Base-by-base conservation (phyloP, 371 early-diverging fungal genomes). In the Mucor mucedo region DNA sequence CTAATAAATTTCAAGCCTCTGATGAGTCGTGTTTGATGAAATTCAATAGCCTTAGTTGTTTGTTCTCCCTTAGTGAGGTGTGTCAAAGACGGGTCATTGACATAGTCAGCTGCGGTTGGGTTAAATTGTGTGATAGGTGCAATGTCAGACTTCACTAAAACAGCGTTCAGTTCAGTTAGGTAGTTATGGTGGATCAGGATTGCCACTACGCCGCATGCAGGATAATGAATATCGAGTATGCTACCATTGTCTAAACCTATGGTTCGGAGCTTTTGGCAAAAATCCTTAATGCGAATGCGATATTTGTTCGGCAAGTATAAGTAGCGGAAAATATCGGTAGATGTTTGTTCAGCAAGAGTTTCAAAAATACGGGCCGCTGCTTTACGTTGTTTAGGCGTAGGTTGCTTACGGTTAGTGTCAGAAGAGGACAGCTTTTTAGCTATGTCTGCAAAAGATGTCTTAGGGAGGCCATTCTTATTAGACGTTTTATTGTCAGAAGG, bases 151-250 rank as follows among this genome's bases (percentile, higher is more conserved):
- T 58, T 58, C 1, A 2, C 10, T 6, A 58, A 38, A 2, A 38
- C 4, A 2, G 33, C 21, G 2, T 13, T 1, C 0, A 56, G 27
- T 10, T 56, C 45, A 2, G 16, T 3, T 4, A 0, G 5, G 35
- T 59, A 59, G 0, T 30, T 52, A 0, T 2, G 7, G 21, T 60
- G 61, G 0, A 53, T 16, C 3, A 59, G 16, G 5, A 59, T 28
- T 0, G 52, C 60, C 2, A 59, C 60, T 28, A 52, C 30, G 9
- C 44, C 48, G 8, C 29, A 21, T 0, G 47, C 41, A 0, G 60
- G 60, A 16, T 59, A 59, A 9, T 59, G 50, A 27, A 59, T 39
- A 41, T 59, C 60, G 3, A 59, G 32, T 2, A 56, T 30, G 4
- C 57, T 42, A 8, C 45, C 32, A 14, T 27, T 30, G 8, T 49